Base-by-base conservation (phyloP, 108 stramenopile genomes). In the Cyclotella atomus region DNA sequence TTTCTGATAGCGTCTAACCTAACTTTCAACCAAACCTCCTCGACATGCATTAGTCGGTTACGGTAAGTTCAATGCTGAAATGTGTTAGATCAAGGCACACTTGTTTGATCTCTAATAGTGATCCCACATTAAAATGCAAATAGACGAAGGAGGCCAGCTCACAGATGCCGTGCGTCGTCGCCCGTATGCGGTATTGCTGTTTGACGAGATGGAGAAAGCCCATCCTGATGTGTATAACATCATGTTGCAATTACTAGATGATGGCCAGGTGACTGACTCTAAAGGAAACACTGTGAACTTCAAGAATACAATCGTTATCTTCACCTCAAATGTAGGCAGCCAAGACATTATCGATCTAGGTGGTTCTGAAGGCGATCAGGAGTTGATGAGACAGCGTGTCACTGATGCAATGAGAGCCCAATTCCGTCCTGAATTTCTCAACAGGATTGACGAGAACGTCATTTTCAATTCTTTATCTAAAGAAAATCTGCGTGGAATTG, bases 121-220 rank as follows among this genome's bases (percentile, higher is more conserved):
- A n/a, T n/a, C n/a, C n/a, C n/a, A n/a, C n/a, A n/a, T n/a, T n/a
- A n/a, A n/a, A n/a, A n/a, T n/a, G n/a, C n/a, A n/a, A n/a, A n/a
- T n/a, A n/a, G n/a, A 99, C 38, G 96, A 97, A 73, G 99, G 99
- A 45, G 99, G 99, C 24, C 98, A 99, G 76, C 91, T 99, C 45
- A 99, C 99, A 19, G 98, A 99, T 65, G 98, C 98, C 15, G 93
- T 99, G 27, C 89, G 97, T 19, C 90, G 97, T 29, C 89, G 93
- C 27, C 99, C 99, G 3, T 99, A 99, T 76, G 85, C 95, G 15
- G 98, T 99, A 19, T 63, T 99, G 20, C 73, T 99, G 17, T 97
- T 99, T 55, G 99, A 99, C 63, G 99, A 99, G 73, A 96, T 99
- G 90, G 99, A 99, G 69, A 99, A 99, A 85, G 99, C 99, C 2